A percentile compares a stretch with the other conserved stretches of the same genome.
These are phyloP conservation scores for Macrocybe gigantea DNA, from an alignment of 768 basidiomycete genomes.

Conservation along the genomic window DNA sequence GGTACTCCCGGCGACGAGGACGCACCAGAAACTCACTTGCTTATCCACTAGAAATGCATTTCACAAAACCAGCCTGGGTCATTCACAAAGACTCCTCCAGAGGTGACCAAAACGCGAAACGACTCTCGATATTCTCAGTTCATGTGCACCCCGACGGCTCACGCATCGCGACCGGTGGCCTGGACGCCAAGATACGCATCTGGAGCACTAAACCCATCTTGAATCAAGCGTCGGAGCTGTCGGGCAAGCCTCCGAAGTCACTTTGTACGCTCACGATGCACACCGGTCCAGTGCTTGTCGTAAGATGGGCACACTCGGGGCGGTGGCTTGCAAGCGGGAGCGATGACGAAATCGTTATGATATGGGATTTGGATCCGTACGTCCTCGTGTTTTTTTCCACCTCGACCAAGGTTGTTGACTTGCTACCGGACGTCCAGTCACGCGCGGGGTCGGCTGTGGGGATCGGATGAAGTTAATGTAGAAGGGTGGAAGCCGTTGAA, in stretches of 20 bases:
- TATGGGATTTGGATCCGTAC: conserved; percentile 96
- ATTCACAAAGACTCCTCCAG: conserved; percentile 73
- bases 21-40: background rate
- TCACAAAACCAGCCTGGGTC: conserved; percentile 88
- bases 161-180: conserved; percentile 93
- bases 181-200: conserved; percentile 94
- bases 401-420: conserved; percentile 3
- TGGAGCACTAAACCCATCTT: conserved; percentile 97
- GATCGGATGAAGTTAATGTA: conserved; percentile 91
- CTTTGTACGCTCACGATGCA: conserved; percentile 92
- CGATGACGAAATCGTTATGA: conserved; percentile 93
- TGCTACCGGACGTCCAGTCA: conserved; percentile 34
- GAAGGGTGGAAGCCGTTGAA: conserved; percentile 97
- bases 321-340: conserved; percentile 93
- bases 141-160: conserved; percentile 95
- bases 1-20: background rate
- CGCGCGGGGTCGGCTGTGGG: conserved; percentile 86
- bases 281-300: conserved; percentile 85
- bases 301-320: conserved; percentile 93
- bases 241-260: conserved; percentile 74
- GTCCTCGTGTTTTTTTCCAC: conserved; percentile 24
- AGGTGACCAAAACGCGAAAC: conserved; percentile 54
- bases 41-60: conserved; percentile 49
- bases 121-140: conserved; percentile 84
- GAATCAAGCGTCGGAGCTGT: conserved; percentile 58